Evolutionary conservation across 345 rosid species (phyloP), one percentile per base, ranked within the genome.

Genomic region (Hibiscus syriacus): DNA sequence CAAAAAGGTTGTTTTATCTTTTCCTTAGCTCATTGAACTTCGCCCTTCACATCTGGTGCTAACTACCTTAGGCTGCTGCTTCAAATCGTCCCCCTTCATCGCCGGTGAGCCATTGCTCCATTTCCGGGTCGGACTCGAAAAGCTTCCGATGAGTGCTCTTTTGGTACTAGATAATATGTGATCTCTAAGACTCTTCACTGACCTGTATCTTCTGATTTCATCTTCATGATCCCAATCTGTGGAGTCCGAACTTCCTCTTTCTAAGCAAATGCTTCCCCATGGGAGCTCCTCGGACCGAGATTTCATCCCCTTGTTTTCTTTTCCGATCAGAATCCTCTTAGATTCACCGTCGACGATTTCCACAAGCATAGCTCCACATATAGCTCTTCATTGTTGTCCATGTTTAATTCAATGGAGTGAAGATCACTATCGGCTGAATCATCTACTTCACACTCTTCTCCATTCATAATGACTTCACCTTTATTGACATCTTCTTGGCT

Each of bases 341-440:
- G 49, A 20, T 62, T 73, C 81, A 45, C 71, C 86, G 29, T 64
- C 70, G 26, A 36, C 77, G 66, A 45, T 61, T 81, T 17, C 79
- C 88, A n/a, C 77, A 32, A 58, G 84, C 88, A 72, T 82, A 91
- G 64, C 93, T 84, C 99, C 99, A 94, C 23, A 81, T 78, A 77
- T 86, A 92, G 86, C 90, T 82, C 72, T 72, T 76, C 79, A 64
- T 22, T 70, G 60, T 77, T 85, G 68, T 86, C 98, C 98, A 94
- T 91, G 66, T 83, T 89, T 76, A 94, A 74, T 75, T 94, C 99
- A 63, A 94, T 89, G 49, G 99, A 91, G 69, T 91, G 97, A 41
- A 89, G 86, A 78, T 89, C 98, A 63, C 98, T 94, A 4, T 87
- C 94, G 3, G 80, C 87, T 27, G 89, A 86, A 41, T 78, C 89